Base-by-base conservation (phyloP, 2,329 filamentous ascomycete genomes). In the Ophiostoma populinum region DNA sequence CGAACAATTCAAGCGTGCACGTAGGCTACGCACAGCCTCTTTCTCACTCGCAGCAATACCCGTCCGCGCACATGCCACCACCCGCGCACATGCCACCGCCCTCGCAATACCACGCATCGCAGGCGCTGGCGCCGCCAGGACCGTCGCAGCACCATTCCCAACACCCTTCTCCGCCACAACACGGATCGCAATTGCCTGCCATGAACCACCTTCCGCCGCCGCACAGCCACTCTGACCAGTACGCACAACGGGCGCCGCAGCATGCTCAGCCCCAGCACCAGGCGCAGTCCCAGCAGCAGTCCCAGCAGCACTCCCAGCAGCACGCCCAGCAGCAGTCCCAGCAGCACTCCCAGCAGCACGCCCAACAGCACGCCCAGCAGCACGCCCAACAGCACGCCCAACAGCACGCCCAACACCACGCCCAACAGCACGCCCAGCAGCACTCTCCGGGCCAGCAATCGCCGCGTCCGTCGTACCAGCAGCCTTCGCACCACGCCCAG, bases 181-280 rank as follows among this genome's bases (percentile, higher is more conserved):
- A 32, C 13, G 20, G 31, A 11, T 27, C 40, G 4, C 40, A 42
- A n/a, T 29, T 39, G 6, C 37, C 40, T 13, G 18, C 35, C 32
- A 43, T 43, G 39, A 36, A 25, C n/a, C n/a, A n/a, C 16, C 38
- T 41, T 12, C 39, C 37, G 5, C 41, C 41, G 15, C 39, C 39
- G 7, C 39, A 39, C 17, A 36, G 34, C 21, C 41, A 41, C 15
- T 15, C 33, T 10, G 39, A 43, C 27, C 42, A 40, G 25, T 40
- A 42, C 20, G 35, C n/a, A 16, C 36, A 40, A 28, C 39, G 36
- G 10, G 9, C 35, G 3, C 13, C 20, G 11, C 38, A 18, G 31
- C 35, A 31, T n/a, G 11, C 17, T 3, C 28, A 20, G 26, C 26
- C 10, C 11, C 25, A 27, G 25, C 21, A 22, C 6, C 21, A n/a